Conservation (phyloP, 345 rosid genomes). For the Turnera subulata region DNA sequence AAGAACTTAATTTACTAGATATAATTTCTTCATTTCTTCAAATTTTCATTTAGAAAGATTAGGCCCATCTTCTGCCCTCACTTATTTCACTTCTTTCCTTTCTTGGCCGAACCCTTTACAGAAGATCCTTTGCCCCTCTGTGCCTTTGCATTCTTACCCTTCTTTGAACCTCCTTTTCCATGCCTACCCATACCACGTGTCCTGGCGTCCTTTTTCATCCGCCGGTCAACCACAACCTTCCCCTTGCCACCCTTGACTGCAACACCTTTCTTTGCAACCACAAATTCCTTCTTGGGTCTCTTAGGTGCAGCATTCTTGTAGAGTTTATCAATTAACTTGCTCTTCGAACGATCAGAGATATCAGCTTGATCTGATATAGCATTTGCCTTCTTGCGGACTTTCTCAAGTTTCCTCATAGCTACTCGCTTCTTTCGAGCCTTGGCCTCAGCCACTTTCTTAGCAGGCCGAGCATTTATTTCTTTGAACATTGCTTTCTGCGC, state of each 20-base stretch:
- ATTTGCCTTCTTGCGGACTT: constrained; percentile 89
- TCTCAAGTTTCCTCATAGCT: constrained; percentile 70
- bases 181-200: constrained; percentile 44
- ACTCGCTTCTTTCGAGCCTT: constrained; percentile 84
- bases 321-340: constrained; percentile 72
- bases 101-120: constrained; percentile 37
- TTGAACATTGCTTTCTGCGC: constrained; percentile 90
- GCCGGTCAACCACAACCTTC: constrained; percentile 71
- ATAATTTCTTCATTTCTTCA: no score
- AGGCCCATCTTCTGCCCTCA: constrained; percentile 11
- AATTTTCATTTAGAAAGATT: no score
- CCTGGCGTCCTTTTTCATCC: constrained; percentile 85
- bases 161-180: constrained; percentile 52
- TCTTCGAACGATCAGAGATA: constrained; percentile 70
- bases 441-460: constrained; percentile 94
- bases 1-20: no score
- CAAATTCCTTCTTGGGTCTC: constrained; percentile 67
- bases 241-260: constrained; percentile 76
- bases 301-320: constrained; percentile 78
- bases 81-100: constrained; percentile 38
- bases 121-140: constrained; percentile 40
- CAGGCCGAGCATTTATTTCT: constrained; percentile 88
- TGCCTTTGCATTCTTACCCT: constrained; percentile 43
- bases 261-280: constrained; percentile 93
- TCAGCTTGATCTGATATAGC: constrained; percentile 70